These are phyloP conservation scores for Cocos nucifera DNA, from an alignment of 176 grass and related monocot genomes.

Conservation along the genomic window DNA sequence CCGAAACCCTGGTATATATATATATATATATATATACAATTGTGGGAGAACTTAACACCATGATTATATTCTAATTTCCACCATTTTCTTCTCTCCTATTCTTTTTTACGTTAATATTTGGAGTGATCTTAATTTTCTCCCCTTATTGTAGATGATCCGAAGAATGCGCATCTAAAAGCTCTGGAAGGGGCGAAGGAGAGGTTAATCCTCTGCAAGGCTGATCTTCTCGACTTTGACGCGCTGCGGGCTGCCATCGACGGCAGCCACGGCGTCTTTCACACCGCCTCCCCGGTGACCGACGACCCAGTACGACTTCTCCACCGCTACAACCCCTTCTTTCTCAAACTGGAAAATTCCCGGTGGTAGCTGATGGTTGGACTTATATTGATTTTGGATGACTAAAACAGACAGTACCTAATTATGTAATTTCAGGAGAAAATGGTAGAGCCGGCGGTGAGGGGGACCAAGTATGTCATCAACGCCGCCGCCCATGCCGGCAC, in stretches of 20 bases:
- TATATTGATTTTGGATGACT: no score
- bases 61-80: no score
- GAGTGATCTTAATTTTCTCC: background rate
- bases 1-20: background rate
- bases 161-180: conserved; percentile 61
- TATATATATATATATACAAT: no score
- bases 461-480: conserved; percentile 54
- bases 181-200: conserved; percentile 57
- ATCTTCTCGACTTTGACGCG: conserved; percentile 60
- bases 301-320: conserved; percentile 33
- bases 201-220: conserved; percentile 47
- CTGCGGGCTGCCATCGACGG: conserved; percentile 44
- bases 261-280: conserved; percentile 84
- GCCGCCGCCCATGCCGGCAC: conserved; percentile 46
- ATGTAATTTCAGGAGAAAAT: conserved; percentile 49
- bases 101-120: background rate
- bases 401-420: no score
- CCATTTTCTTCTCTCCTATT: no score
- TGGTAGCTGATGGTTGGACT: no score
- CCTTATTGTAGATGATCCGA: conserved; percentile 37
- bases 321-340: no score
- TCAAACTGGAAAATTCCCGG: no score
- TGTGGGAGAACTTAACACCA: no score
- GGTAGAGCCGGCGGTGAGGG: conserved; percentile 71
- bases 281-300: conserved; percentile 72